Percentiles rank a stretch among this genome's conserved stretches.
Conservation (phyloP, 148 eudicot species). For the Rhododendron henanense region DNA sequence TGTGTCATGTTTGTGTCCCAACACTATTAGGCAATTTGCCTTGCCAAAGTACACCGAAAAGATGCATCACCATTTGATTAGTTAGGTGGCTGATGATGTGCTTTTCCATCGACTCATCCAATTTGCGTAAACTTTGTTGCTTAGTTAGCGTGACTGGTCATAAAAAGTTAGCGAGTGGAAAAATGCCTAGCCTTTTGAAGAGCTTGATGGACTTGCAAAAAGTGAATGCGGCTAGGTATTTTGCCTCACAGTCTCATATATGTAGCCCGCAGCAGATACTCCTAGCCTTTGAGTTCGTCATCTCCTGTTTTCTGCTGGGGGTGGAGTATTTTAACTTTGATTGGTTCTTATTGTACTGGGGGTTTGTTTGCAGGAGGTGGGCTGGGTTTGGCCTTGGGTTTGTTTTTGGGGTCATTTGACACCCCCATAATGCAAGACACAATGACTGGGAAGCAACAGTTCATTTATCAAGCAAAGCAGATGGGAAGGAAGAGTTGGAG, state of each 20-base stretch:
- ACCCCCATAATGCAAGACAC: conserved; percentile 66
- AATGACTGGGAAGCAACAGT: conserved; percentile 72
- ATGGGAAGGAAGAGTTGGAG: conserved; percentile 94
- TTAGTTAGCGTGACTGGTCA: neutral
- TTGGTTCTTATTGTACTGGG: neutral
- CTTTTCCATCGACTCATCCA: neutral
- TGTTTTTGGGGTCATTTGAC: conserved; percentile 85
- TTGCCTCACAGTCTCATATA: neutral
- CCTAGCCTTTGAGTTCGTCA: neutral
- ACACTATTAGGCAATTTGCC: neutral
- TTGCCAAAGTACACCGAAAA: neutral
- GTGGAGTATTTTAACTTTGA: neutral
- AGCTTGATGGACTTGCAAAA: neutral
- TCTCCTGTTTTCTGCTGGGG: neutral
- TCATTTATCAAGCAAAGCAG: conserved; percentile 68
- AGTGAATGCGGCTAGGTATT: neutral
- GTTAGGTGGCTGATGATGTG: neutral
- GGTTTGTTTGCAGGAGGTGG: conserved; percentile 68
- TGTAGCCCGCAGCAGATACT: neutral
- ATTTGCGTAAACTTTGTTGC: neutral
- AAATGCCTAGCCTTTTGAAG: neutral
- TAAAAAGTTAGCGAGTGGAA: neutral
- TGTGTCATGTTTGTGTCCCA: neutral
- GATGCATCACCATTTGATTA: neutral
- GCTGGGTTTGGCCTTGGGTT: conserved; percentile 76